Conservation (phyloP, 495 filamentous ascomycete species). For the Penicillium lividum region DNA sequence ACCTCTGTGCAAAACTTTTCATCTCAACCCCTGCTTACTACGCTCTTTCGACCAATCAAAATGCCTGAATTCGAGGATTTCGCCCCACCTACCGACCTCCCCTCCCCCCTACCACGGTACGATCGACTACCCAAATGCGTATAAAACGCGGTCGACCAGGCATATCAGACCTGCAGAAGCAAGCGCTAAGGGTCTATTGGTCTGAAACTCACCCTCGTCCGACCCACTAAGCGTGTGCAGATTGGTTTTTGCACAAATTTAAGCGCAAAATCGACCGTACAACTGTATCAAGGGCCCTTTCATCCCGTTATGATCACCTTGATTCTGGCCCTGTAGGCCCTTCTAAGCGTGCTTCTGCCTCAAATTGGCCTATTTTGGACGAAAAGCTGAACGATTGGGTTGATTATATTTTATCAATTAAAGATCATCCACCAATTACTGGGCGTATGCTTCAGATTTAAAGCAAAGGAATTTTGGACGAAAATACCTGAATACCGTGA, state of each 20-base stretch:
- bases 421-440: slow-evolving; percentile 13
- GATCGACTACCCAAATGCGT: too few relatives aligned
- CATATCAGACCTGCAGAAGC: slow-evolving; percentile 11
- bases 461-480: slow-evolving; percentile 11
- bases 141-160: background rate
- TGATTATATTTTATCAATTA: background rate
- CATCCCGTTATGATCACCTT: slow-evolving; percentile 13
- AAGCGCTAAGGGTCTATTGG: slow-evolving; percentile 13
- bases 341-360: slow-evolving; percentile 5
- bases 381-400: slow-evolving; percentile 11
- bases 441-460: slow-evolving; percentile 10
- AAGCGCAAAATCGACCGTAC: slow-evolving; percentile 5
- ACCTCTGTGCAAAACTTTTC: too few relatives aligned
- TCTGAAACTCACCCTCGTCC: slow-evolving; percentile 7
- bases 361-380: slow-evolving; percentile 16
- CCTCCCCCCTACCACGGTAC: background rate
- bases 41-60: too few relatives aligned
- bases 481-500: slow-evolving; percentile 14
- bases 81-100: too few relatives aligned
- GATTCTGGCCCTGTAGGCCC: slow-evolving; percentile 11
- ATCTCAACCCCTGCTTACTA: too few relatives aligned
- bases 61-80: too few relatives aligned
- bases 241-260: slow-evolving; percentile 14
- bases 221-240: slow-evolving; percentile 4
- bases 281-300: slow-evolving; percentile 12